Evolutionary conservation across 148 eudicot genomes (phyloP), one percentile per base, ranked within the genome.

Genomic region (Chenopodium album): DNA sequence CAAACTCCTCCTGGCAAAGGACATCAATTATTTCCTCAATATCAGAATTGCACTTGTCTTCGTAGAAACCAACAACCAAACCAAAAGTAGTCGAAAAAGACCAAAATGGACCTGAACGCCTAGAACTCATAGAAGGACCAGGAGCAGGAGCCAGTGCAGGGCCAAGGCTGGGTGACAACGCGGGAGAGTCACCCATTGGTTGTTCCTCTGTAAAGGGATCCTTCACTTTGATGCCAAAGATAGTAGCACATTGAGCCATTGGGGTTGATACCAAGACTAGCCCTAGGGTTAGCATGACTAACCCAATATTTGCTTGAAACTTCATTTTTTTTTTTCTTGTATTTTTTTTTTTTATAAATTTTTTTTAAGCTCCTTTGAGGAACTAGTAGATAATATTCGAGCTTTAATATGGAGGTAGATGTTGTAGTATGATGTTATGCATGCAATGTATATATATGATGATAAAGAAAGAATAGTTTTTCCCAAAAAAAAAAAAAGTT

Each of bases 41-140:
- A 80, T 80, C 83, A 5, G 23, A 7, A 28, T 56, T 14, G 14
- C 83, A 80, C 12, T 66, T 52, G 1, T 56, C 29, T 0, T 73
- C 20, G 4, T 80, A 80, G 64, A 73, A 80, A 44, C 83, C 83
- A 10, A 80, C 71, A 47, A 63, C 32, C 48, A 80, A 47, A 20
- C 83, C 83, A 0, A 44, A 20, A 23, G 59, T 64, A 31, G 46
- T 13, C 29, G 3, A 1, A 1, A 44, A 31, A 68, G 12, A 14
- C 48, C 12, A 73, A 47, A 48, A n/a, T 12, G 76, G 76, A 73
- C 32, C 75, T 0, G 54, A 72, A 9, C 8, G 29, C 4, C 56
- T 46, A 17, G 76, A n/a, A 19, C 22, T 59, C 29, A 3, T n/a
- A 10, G 31, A 46, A 47, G 76, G 76, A 47, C 32, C 60, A 4